Base-by-base conservation (phyloP, 1,139 yeast genomes). In the Pichia sp. region DNA sequence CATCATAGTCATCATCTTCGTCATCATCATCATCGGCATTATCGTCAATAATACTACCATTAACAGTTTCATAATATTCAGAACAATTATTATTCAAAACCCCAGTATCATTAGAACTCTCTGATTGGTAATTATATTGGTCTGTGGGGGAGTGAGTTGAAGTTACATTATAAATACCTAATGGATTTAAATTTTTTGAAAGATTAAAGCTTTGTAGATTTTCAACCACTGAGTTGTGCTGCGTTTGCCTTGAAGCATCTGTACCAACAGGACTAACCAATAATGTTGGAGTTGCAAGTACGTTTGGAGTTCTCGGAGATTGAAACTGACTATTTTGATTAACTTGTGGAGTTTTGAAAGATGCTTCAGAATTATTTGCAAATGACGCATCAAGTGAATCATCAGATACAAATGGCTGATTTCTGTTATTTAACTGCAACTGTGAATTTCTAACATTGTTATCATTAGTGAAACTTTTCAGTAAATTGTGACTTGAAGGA, bases 361-460 rank as follows among this genome's bases (percentile, higher is more conserved):
- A 40, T 5, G 38, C 7, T n/a, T 43, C 39, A 13, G 34, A n/a
- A 29, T 46, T 35, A 24, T 34, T 18, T 15, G 35, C 47, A 47
- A 49, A 46, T n/a, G 52, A 49, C 9, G 52, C 46, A 34, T 49
- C 52, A 24, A 49, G 26, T 1, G 52, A 47, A 22, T 49, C 52
- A 37, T 49, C 52, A 11, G 48, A 47, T 4, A 40, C 20, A 27
- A 12, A 26, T 2, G 42, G n/a, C 2, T 32, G 45, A n/a, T 42
- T 39, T 39, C 43, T 36, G 20, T 38, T 43, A 24, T 48, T 48
- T 24, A 39, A 41, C 18, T 43, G 23, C 3, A 18, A 15, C 9
- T 32, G 35, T 18, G 35, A 16, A 6, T 2, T 7, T n/a, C 18
- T 29, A n/a, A 29, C n/a, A 4, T 5, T 29, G 8, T n/a, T 11